A percentile compares a stretch with the other conserved stretches of the same genome.
These are phyloP conservation scores for Tinospora cordifolia DNA, from an alignment of 164 flowering plant species.

Conservation along the genomic window DNA sequence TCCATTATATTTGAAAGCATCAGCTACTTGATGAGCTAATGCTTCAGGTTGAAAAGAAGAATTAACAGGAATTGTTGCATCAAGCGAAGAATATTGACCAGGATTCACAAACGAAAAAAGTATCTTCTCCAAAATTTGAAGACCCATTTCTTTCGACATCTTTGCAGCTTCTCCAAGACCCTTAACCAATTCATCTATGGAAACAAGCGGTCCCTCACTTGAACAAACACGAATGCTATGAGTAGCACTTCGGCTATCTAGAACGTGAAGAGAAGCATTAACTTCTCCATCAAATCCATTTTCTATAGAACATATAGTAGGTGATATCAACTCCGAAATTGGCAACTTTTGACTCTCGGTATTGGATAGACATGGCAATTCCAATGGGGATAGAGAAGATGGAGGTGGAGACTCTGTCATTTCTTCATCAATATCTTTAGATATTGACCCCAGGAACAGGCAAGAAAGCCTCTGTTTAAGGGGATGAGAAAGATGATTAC, in stretches of 20 bases:
- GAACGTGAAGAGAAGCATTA: constrained; percentile 11
- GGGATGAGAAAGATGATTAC: constrained; percentile 40
- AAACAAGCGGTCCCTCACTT: constrained; percentile 11
- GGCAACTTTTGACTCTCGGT: constrained; percentile 7
- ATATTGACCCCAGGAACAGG: constrained; percentile 16
- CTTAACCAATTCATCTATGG: constrained; percentile 21
- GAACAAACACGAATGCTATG: constrained; percentile 4
- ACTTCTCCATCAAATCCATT: constrained; percentile 7
- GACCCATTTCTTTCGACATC: constrained; percentile 28
- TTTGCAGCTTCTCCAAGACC: constrained; percentile 21
- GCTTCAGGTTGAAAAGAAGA: constrained; percentile 20
- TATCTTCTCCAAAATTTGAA: constrained; percentile 28
- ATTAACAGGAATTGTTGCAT: constrained; percentile 4
- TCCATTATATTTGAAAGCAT: constrained; percentile 27
- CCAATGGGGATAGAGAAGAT: constrained; percentile 9
- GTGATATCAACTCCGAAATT: neutral
- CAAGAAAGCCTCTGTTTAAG: constrained; percentile 44
- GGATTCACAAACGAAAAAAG: constrained; percentile 23
- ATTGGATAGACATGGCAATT: constrained; percentile 11
- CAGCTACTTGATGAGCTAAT: constrained; percentile 29
- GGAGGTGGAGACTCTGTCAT: constrained; percentile 9
- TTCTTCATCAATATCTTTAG: constrained; percentile 10
- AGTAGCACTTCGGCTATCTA: constrained; percentile 11
- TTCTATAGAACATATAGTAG: constrained; percentile 11
- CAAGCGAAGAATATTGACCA: constrained; percentile 4